phyloP scores from a whole-genome alignment of 1,284 basidiomycete species.

The Termitomyces sp. region DNA sequence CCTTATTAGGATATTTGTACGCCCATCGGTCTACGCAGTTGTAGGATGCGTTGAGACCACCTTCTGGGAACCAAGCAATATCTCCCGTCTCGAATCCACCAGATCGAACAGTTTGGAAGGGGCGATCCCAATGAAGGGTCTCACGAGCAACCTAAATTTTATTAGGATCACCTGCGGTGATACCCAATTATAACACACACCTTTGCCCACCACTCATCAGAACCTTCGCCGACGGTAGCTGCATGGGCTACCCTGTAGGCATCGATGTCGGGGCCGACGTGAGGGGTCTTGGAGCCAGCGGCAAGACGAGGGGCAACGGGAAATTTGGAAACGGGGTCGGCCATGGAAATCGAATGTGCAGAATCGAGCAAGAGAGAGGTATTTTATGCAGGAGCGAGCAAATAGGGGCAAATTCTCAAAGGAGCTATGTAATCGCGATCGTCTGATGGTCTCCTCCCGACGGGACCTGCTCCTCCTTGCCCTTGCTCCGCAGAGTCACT shows the following conservation, averaged over 20 bases:
- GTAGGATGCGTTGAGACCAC: constrained; percentile 87
- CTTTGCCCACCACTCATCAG: constrained; percentile 86
- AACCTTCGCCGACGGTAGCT: constrained; percentile 68
- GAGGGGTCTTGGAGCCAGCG: constrained; percentile 57
- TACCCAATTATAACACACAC: constrained; percentile 36
- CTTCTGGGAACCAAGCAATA: constrained; percentile 94
- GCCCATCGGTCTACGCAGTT: constrained; percentile 98
- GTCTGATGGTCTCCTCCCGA: no score
- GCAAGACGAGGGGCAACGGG: constrained; percentile 69
- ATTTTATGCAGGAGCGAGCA: background rate
- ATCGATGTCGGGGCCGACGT: constrained; percentile 71
- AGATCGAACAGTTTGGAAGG: constrained; percentile 84
- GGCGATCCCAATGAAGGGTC: constrained; percentile 84
- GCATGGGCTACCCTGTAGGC: constrained; percentile 69
- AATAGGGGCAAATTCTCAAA: constrained; percentile 11
- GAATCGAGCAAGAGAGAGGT: background rate
- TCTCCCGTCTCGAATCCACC: constrained; percentile 87
- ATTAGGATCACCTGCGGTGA: constrained; percentile 1
- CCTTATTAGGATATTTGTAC: constrained; percentile 87
- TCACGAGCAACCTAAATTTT: constrained; percentile 67
- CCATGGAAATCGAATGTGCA: constrained; percentile 16
- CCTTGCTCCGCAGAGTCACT: no score
- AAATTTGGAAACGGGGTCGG: constrained; percentile 32
- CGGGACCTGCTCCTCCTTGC: no score
- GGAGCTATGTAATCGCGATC: background rate